These are phyloP conservation scores for Volvox carteri DNA, from an alignment of 163 green algal genomes.

Conservation along the genomic window DNA sequence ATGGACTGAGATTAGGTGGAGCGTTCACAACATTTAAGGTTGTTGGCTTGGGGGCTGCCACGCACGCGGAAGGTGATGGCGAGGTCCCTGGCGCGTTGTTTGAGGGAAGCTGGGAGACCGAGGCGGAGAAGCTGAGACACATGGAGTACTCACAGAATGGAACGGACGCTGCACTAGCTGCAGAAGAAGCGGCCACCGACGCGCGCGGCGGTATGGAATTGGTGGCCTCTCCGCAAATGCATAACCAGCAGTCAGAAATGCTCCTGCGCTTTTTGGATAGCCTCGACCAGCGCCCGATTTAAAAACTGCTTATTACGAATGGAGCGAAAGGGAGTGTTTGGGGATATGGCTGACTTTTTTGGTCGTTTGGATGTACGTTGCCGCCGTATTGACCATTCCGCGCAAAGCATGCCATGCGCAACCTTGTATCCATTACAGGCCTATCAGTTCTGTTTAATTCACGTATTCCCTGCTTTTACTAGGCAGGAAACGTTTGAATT, in stretches of 20 bases:
- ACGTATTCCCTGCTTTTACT: neutral
- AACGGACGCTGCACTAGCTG: neutral
- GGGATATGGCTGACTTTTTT: neutral
- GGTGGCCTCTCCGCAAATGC: neutral
- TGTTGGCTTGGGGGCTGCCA: no score
- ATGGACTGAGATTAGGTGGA: neutral
- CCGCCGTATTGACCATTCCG: conserved; percentile 15
- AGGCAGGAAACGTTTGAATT: neutral
- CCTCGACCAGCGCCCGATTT: neutral
- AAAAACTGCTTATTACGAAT: neutral
- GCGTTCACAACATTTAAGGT: neutral
- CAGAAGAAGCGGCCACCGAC: neutral
- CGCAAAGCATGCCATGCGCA: conserved; percentile 10
- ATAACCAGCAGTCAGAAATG: conserved; percentile 14
- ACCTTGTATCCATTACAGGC: neutral
- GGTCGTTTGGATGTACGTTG: neutral
- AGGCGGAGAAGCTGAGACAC: neutral
- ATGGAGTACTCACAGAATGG: neutral
- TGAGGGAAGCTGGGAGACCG: neutral
- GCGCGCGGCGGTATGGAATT: neutral
- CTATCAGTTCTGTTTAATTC: neutral
- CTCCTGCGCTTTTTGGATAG: conserved; percentile 2
- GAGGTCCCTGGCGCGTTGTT: neutral
- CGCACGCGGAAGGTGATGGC: no score
- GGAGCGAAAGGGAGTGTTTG: neutral